These are phyloP conservation scores for Starmerella floricola DNA, from an alignment of 805 yeast species.

Conservation along the genomic window DNA sequence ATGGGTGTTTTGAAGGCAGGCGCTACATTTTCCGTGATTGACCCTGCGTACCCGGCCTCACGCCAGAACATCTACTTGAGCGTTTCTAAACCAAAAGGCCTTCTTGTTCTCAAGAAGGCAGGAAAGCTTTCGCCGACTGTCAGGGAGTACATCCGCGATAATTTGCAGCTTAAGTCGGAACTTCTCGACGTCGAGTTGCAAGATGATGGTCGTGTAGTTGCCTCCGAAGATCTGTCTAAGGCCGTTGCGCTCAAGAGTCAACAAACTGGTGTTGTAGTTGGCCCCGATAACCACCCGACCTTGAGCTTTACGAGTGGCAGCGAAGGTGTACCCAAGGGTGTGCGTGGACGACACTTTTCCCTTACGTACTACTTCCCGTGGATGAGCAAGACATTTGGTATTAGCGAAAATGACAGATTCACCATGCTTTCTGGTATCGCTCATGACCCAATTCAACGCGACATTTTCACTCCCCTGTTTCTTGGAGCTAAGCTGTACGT, in stretches of 20 bases:
- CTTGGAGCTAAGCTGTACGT: slow-evolving; percentile 86
- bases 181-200: slow-evolving; percentile 67
- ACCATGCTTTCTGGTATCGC: slow-evolving; percentile 99
- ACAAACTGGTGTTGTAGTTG: slow-evolving; percentile 77
- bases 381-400: slow-evolving; percentile 82
- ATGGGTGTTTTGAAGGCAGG: slow-evolving; percentile 98
- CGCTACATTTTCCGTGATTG: slow-evolving; percentile 95
- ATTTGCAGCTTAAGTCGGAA: slow-evolving; percentile 57
- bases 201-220: slow-evolving; percentile 55
- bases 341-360: slow-evolving; percentile 92
- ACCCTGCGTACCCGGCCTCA: slow-evolving; percentile 98
- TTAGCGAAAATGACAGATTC: slow-evolving; percentile 70
- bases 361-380: slow-evolving; percentile 96
- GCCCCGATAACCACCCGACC: slow-evolving; percentile 97
- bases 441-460: slow-evolving; percentile 98
- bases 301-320: slow-evolving; percentile 94
- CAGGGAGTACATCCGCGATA: slow-evolving; percentile 59
- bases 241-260: slow-evolving; percentile 43
- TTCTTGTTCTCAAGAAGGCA: slow-evolving; percentile 82
- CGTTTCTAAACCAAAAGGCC: slow-evolving; percentile 87
- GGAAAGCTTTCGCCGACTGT: slow-evolving; percentile 71
- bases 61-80: slow-evolving; percentile 86
- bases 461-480: slow-evolving; percentile 94
- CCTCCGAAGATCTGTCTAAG: slow-evolving; percentile 23
- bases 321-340: slow-evolving; percentile 98